Evolutionary conservation across 2,329 filamentous ascomycete species (phyloP), one percentile per base, ranked within the genome.

Genomic region (Coleophoma cylindrospora): DNA sequence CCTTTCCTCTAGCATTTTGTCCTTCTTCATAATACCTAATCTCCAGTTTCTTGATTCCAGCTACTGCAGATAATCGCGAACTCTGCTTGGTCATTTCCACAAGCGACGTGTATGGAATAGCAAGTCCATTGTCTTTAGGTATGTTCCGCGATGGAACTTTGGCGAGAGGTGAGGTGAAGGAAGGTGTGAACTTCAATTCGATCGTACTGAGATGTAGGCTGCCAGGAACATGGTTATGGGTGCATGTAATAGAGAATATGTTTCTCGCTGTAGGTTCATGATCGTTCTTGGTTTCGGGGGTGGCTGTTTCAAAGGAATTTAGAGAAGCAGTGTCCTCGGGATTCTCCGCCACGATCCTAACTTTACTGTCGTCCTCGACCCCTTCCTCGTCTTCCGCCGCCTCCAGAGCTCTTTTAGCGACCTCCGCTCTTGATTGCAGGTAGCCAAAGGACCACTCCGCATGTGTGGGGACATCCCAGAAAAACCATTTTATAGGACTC

Each of bases 391-490:
- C 34, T 9, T 21, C 15, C n/a, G 19, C 36, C 10, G 40, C 17
- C 15, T 43, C 14, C 9, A 57, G 45, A 19, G 48, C 15, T 5
- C 50, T 22, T 9, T 50, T 52, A 8, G 34, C 54, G 14, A 43
- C 27, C 36, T 33, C 37, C 34, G 53, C 53, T 5, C 54, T 50
- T 14, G 55, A 43, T 60, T 51, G 45, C 40, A 64, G 27, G 47
- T 54, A 50, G 50, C 64, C 55, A 33, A 70, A 59, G n/a, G 62
- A 60, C 63, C 61, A 66, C 47, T 70, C 67, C 5, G 64, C 61
- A 34, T 70, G 64, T 1, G 64, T 70, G 2, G 66, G 66, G 1
- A 69, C 64, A 40, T 68, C 62, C 65, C 67, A 70, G 6, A 70
- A 52, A 3, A 62, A 21, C 36, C 63, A 66, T 47, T 66, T 68